Percentiles rank a stretch among this genome's conserved stretches.
Evolutionary conservation across 2,329 filamentous ascomycete species (phyloP).

Genomic region (Ceratocystis huliohia): DNA sequence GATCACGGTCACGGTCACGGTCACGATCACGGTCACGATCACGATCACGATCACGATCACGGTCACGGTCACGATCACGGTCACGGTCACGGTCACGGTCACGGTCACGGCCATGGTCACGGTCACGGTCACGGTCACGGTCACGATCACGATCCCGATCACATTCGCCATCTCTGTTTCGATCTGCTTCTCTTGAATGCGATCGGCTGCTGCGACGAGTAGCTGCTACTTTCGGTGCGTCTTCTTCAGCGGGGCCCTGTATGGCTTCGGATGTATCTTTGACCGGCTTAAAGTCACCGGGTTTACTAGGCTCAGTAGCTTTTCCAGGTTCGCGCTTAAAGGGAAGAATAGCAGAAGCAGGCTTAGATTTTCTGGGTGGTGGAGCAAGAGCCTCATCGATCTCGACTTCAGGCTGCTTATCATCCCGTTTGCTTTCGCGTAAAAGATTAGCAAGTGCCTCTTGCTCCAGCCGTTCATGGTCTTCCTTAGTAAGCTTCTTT

Average conservation of each 20-base stretch:
- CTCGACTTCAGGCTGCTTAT: constrained; percentile 42
- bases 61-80: neutral
- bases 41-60: neutral
- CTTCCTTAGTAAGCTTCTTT: constrained; percentile 45
- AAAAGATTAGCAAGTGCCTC: constrained; percentile 46
- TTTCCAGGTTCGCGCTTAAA: constrained; percentile 32
- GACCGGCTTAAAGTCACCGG: constrained; percentile 26
- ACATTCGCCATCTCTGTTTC: neutral
- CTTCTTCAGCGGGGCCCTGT: constrained; percentile 23
- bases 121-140: neutral
- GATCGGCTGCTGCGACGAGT: constrained; percentile 3
- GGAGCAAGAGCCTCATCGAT: constrained; percentile 44
- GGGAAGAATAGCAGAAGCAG: constrained; percentile 47
- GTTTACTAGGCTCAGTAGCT: constrained; percentile 32
- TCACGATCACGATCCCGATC: neutral
- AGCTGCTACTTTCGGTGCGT: neutral
- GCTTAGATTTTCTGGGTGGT: constrained; percentile 40
- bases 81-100: neutral
- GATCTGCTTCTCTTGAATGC: neutral
- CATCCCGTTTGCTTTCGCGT: constrained; percentile 43
- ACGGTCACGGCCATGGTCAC: neutral
- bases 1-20: neutral
- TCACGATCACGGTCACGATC: neutral
- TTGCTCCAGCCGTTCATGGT: constrained; percentile 44
- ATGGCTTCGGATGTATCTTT: constrained; percentile 28